Evolutionary conservation across 2,329 filamentous ascomycete species (phyloP).

Genomic region (Colletotrichum liaoningense): DNA sequence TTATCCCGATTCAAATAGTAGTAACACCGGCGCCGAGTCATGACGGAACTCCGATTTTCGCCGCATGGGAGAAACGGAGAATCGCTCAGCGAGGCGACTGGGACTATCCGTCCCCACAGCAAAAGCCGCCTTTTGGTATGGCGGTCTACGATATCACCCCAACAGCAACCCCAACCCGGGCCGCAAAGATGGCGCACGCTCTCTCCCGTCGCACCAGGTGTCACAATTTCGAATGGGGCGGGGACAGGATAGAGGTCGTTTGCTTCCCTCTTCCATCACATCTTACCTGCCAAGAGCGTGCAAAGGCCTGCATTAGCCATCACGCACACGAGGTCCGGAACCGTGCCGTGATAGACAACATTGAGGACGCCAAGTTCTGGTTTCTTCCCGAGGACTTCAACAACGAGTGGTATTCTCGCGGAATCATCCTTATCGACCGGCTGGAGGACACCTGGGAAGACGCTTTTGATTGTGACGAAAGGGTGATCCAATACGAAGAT

Average conservation of each 20-base stretch:
- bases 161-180: background rate
- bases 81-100: background rate
- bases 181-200: background rate
- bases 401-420: background rate
- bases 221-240: background rate
- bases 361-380: background rate
- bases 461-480: background rate
- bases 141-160: background rate
- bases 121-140: background rate
- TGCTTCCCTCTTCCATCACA: background rate
- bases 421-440: background rate
- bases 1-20: background rate
- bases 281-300: background rate
- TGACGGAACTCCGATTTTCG: background rate
- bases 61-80: background rate
- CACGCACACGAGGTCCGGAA: background rate
- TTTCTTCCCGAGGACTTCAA: background rate
- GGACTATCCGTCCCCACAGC: background rate
- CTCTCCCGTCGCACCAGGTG: background rate
- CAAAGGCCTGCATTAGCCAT: background rate
- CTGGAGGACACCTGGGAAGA: background rate
- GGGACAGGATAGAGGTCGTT: background rate
- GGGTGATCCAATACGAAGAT: background rate
- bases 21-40: background rate
- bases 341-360: background rate